Conservation (phyloP, 208 protist genomes). For the Tritrichomonas musculus region DNA sequence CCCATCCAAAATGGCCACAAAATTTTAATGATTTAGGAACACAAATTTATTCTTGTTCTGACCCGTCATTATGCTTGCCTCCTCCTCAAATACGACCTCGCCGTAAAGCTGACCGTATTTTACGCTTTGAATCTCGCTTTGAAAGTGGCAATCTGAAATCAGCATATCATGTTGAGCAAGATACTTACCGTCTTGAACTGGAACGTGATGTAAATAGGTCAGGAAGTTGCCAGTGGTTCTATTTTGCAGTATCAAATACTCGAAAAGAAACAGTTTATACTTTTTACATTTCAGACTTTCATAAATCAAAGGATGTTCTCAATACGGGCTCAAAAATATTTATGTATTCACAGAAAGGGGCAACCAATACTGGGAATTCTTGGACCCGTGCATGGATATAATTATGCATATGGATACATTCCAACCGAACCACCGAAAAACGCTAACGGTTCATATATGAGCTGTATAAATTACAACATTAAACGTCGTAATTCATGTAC, state of each 20-base stretch:
- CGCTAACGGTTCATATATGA: too few species aligned
- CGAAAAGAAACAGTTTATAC: background rate
- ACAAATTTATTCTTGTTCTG: background rate
- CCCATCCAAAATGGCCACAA: background rate
- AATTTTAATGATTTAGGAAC: background rate
- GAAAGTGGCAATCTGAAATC: constrained; percentile 15
- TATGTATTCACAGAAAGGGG: background rate
- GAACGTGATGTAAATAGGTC: background rate
- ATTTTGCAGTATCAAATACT: background rate
- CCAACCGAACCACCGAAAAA: too few species aligned
- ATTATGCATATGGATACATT: background rate
- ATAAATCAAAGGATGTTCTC: background rate
- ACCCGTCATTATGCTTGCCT: background rate
- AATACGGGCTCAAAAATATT: background rate
- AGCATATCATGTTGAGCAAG: background rate
- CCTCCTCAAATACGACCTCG: background rate
- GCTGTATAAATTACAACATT: too few species aligned
- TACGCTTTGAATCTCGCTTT: background rate
- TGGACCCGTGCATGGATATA: background rate
- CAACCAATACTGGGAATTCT: background rate
- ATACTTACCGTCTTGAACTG: background rate
- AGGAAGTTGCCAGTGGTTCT: constrained; percentile 25
- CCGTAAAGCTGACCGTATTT: background rate
- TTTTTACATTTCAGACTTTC: constrained; percentile 17
- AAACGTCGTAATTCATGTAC: too few species aligned